A percentile compares a stretch with the other conserved stretches of the same genome.
Evolutionary conservation across 352 stramenopile species (phyloP).

Genomic region (Phytopythium oedochilum): DNA sequence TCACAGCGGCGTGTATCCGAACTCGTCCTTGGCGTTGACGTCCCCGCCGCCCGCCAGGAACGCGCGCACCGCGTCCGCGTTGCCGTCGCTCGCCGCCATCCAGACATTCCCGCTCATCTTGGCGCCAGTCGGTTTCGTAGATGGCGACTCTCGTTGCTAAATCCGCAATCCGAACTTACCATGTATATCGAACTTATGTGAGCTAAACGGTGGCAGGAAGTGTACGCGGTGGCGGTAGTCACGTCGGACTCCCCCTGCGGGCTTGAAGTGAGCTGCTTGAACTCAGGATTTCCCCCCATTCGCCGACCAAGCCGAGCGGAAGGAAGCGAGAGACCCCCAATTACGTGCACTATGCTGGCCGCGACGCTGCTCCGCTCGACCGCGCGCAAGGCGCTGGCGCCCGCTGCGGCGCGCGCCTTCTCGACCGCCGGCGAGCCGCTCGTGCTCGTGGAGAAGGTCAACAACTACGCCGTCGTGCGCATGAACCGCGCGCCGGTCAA

Average conservation of each 20-base stretch:
- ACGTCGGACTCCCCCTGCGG: not conserved
- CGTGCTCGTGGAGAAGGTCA: slow-evolving; percentile 66
- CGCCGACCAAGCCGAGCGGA: not conserved
- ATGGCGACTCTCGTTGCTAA: not conserved
- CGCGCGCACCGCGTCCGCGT: slow-evolving; percentile 40
- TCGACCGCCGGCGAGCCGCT: slow-evolving; percentile 36
- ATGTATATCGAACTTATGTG: not conserved
- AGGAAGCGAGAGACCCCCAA: not conserved
- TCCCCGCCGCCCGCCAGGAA: slow-evolving; percentile 44
- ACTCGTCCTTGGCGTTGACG: slow-evolving; percentile 53
- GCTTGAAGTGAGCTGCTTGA: not conserved
- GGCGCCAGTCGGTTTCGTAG: not conserved
- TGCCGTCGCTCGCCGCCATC: slow-evolving; percentile 56
- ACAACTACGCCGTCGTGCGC: slow-evolving; percentile 74
- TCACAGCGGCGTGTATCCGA: slow-evolving; percentile 66
- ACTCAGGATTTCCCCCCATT: not conserved
- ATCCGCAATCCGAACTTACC: not conserved
- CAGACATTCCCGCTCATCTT: slow-evolving; percentile 43
- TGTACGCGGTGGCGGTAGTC: not conserved
- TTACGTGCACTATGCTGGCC: slow-evolving; percentile 15
- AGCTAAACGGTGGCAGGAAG: not conserved
- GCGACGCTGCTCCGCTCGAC: slow-evolving; percentile 1
- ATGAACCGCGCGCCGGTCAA: slow-evolving; percentile 80
- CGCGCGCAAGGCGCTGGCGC: slow-evolving; percentile 1
- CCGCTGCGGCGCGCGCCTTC: slow-evolving; percentile 11